Evolutionary conservation across 1,284 basidiomycete genomes (phyloP), one percentile per base, ranked within the genome.

Genomic region (Neonothopanus nambi): DNA sequence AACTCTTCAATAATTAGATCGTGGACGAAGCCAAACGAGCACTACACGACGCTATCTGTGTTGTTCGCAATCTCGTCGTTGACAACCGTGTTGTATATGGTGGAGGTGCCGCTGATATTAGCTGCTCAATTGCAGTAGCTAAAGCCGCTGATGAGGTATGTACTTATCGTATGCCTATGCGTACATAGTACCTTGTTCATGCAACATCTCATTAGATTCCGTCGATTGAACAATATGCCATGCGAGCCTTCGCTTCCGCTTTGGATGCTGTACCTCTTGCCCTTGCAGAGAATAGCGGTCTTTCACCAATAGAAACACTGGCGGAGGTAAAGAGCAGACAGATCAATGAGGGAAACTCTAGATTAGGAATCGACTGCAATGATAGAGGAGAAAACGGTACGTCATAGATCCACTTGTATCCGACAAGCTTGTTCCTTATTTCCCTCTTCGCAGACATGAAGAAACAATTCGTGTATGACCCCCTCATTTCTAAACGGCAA

Each of bases 21-120:
- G 95, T 99, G 59, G 96, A 99, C 67, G 96, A 99, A 73, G 96
- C 95, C 53, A 98, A 98, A 71, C 91, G 96, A 48, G 95, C 96
- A 5, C 78, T 99, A 39, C 96, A 99, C 70, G 96, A 99, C 71
- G 95, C 97, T 21, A 89, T 99, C 63, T 99, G 96, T 65, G 96
- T 92, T 17, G 96, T 98, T 30, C 90, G 97, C 59, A 99, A 98
- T 69, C 79, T 99, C 44, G 86, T 99, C 41, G 85, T 90, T 30
- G 96, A 99, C 72, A 95, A 97, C 73, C 89, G 96, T 45, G 94
- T 99, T 35, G 96, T 99, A 0, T 99, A 98, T 67, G 96, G 96
- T 59, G 96, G 96, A 55, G 96, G 97, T 52, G 94, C 97, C 1
- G 95, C 96, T 6, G 96, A 99, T 70, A 98, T 99, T 66, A 95